Evolutionary conservation across 1,284 basidiomycete species (phyloP).

Genomic region (Cerrena zonata): DNA sequence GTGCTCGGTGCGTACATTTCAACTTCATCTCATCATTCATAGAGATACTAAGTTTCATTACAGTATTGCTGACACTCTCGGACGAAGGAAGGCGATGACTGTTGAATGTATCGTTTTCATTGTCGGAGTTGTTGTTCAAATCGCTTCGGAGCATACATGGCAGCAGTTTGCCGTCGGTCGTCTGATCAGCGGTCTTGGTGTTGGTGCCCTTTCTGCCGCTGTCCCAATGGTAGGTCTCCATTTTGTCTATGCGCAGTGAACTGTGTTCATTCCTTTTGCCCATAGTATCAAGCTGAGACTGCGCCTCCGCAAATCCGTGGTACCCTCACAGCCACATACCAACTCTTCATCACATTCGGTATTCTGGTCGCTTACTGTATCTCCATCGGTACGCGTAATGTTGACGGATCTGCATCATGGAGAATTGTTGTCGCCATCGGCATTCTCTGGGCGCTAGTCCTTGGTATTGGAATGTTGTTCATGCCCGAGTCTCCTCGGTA

Average conservation of each 20-base stretch:
- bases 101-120: constrained; percentile 62
- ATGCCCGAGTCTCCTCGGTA: constrained; percentile 72
- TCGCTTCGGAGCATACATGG: constrained; percentile 47
- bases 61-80: constrained; percentile 60
- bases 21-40: background rate
- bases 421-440: constrained; percentile 66
- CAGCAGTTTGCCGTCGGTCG: constrained; percentile 67
- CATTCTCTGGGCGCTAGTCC: constrained; percentile 63
- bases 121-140: constrained; percentile 66
- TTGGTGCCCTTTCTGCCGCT: constrained; percentile 69
- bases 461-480: constrained; percentile 64
- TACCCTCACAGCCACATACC: constrained; percentile 45
- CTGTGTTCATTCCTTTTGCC: background rate
- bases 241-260: background rate
- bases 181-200: constrained; percentile 60
- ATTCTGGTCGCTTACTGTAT: constrained; percentile 72
- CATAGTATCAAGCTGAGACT: constrained; percentile 69
- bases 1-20: constrained; percentile 47
- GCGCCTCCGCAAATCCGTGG: constrained; percentile 76
- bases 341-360: constrained; percentile 69
- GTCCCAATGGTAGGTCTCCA: constrained; percentile 55
- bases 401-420: constrained; percentile 53
- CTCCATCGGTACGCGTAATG: constrained; percentile 49
- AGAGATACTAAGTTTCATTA: background rate
- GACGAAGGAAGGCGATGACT: constrained; percentile 68